Evolutionary conservation across 2,329 filamentous ascomycete genomes (phyloP), one percentile per base, ranked within the genome.

Genomic region (Bipolaris oryzae): DNA sequence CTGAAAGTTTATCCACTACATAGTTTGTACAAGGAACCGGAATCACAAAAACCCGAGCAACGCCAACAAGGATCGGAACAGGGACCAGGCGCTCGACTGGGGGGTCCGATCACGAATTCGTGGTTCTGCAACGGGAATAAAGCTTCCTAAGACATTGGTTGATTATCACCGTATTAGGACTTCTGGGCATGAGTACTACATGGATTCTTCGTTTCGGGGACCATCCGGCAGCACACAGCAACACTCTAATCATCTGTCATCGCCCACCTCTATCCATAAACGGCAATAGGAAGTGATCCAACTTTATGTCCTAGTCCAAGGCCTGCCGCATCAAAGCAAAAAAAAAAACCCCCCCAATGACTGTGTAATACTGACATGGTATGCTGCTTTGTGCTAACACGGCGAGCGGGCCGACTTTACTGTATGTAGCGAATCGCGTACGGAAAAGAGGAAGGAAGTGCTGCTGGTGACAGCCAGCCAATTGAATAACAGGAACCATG

Each of bases 171-270:
- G 41, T 9, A 28, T 15, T 13, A 25, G n/a, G 5, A 5, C 13
- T 18, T 31, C 6, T 33, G 16, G 37, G 7, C 7, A 3, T 18
- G 9, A 9, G 25, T n/a, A 44, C 15, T 28, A 6, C n/a, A 25
- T 16, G 7, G 35, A 10, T 3, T 21, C 45, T 18, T 18, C n/a
- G 16, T 25, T 18, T 4, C 21, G 37, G 33, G 15, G 33, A 28
- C 3, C n/a, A 16, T 25, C 9, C 31, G 45, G 15, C 23, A 38
- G 25, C 20, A 16, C 15, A 5, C 20, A 25, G 45, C 39, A 35
- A 37, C 31, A 15, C 18, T 51, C 49, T 50, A 39, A 51, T 44
- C 49, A 37, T 51, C 28, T 39, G 39, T 16, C 38, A 35, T 34
- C 21, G 28, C 6, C 20, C 5, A 37, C 39, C 31, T 35, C 31